Evolutionary conservation across 176 grass and related monocot genomes (phyloP).

Genomic region (Cocos nucifera): DNA sequence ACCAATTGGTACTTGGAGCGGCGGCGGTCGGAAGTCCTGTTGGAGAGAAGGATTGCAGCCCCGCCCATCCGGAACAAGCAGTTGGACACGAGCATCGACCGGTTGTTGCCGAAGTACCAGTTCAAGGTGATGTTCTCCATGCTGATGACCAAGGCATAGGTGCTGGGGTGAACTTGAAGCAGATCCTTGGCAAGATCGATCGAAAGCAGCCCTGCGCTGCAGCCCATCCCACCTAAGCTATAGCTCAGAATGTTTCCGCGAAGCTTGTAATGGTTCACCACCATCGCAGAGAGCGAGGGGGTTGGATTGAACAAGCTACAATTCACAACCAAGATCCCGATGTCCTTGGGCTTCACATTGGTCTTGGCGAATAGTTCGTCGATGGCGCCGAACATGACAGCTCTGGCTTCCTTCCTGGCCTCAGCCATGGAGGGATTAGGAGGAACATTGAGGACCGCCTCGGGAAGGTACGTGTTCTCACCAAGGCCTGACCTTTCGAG

Average conservation of each 20-base stretch:
- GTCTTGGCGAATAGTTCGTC: constrained; percentile 6
- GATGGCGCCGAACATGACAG: constrained; percentile 5
- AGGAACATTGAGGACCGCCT: constrained; percentile 2
- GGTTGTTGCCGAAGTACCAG: constrained; percentile 5
- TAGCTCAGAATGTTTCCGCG: constrained; percentile 5
- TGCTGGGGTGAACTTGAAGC: not conserved
- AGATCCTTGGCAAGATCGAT: constrained; percentile 9
- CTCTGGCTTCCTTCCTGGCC: constrained; percentile 3
- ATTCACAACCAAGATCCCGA: constrained; percentile 5
- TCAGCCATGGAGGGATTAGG: not conserved
- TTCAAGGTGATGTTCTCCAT: constrained; percentile 12
- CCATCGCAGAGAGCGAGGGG: constrained; percentile 3
- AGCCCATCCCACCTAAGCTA: constrained; percentile 1
- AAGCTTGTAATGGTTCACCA: constrained; percentile 14
- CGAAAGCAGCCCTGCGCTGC: constrained; percentile 3
- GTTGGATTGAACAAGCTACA: constrained; percentile 12
- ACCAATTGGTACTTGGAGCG: constrained; percentile 12
- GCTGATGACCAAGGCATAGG: constrained; percentile 8
- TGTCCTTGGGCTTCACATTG: constrained; percentile 10
- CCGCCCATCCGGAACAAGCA: constrained; percentile 9
- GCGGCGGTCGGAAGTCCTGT: not conserved
- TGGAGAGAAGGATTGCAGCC: constrained; percentile 7
- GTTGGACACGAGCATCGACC: constrained; percentile 10
- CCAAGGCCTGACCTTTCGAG: constrained; percentile 9
- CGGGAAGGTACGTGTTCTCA: constrained; percentile 2